Evolutionary conservation across 2,329 filamentous ascomycete species (phyloP), one percentile per base, ranked within the genome.

Genomic region (Colletotrichum tanaceti): DNA sequence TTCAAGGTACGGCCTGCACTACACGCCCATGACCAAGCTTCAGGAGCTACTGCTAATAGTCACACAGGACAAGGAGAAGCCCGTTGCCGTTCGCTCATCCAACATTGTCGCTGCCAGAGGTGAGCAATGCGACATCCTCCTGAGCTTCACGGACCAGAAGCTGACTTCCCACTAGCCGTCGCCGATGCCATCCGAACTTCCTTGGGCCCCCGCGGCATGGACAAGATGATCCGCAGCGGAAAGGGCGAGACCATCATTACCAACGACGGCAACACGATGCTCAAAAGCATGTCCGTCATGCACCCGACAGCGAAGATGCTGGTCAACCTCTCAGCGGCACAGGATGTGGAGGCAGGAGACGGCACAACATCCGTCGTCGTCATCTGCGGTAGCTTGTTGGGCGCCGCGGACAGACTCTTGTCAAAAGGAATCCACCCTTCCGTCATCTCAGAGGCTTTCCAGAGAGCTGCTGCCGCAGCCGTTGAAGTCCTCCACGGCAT

Each of bases 281-380:
- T 99, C 78, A 97, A 93, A 84, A 95, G 95, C 85, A 98, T 99
- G 96, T 92, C 93, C 73, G 96, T 99, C 73, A 94, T 99, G 91
- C 96, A 99, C 79, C 96, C 96, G n/a, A 97, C 97, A 57, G 96
- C 96, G 59, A 98, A 97, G 85, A 99, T 99, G 96, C 87, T 99
- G 74, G 96, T 99, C 77, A 94, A 99, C 81, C 88, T 99, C 71
- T 97, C 95, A 76, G 93, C 96, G 73, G 96, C 96, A 73, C 96
- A 99, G 81, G 96, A 99, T 84, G 94, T 99, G 70, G 96, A 99
- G 82, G 96, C 96, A 72, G 96, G 96, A 83, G 96, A 99, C 80
- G 97, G 96, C 76, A 99, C 96, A 65, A 99, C 96, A 43, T 98
- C 95, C 4, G 96, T 99, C 32, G 96, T 99, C 38, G 96, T 99